Evolutionary conservation across 805 yeast species (phyloP), one percentile per base, ranked within the genome.

Genomic region (Teunomyces lycoperdinae): DNA sequence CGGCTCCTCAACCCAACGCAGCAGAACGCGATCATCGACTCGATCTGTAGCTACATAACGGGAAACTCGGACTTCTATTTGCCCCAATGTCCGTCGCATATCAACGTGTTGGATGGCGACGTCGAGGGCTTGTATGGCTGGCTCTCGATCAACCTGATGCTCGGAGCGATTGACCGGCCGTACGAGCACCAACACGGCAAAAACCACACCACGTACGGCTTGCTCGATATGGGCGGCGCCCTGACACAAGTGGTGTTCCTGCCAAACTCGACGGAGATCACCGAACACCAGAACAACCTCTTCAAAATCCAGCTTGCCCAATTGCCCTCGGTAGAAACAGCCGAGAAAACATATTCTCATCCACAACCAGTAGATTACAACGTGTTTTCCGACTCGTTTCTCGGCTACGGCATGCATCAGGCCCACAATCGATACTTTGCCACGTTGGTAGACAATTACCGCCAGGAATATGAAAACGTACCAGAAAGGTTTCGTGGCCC

Each of bases 121-220:
- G 63, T 73, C 3, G 89, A 85, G 59, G 89, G 89, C 0, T 51
- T 84, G 9, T 81, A 81, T 54, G 83, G 85, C 1, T 85, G 89
- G 89, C 63, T 84, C 7, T 76, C 86, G 0, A 60, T 83, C 24
- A 85, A 84, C 57, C 81, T 80, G 44, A 58, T 81, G 51, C 68
- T 77, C 27, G 80, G 80, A 1, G 58, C 79, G 0, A 64, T 80
- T 31, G 71, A 67, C 33, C 45, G 60, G n/a, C 72, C 73, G 1
- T 55, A 52, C 9, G 53, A 58, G 4, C 76, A 71, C 42, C 58
- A 70, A 30, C 77, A 72, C 46, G 80, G 79, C 5, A 68, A 73
- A 40, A 64, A 66, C 41, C 75, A 73, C 47, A 61, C 71, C 9
- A 77, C 86, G 0, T 81, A 74, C 50, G 89, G 88, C 0, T 58